A percentile compares a stretch with the other conserved stretches of the same genome.
Evolutionary conservation across 176 grass and related monocot species (phyloP).

Genomic region (Cenchrus purpureus): DNA sequence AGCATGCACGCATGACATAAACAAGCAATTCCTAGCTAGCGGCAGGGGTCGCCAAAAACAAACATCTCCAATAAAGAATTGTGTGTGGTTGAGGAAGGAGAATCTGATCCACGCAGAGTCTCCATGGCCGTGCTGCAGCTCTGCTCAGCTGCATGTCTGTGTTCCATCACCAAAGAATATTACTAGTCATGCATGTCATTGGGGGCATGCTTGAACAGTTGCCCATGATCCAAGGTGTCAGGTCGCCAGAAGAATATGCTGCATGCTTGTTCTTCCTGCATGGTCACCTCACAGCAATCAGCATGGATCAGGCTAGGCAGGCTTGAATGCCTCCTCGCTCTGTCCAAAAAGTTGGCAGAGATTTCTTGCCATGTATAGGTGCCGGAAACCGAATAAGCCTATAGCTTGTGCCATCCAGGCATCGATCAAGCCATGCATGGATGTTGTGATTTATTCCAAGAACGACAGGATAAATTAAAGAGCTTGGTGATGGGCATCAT

Average conservation of each 20-base stretch:
- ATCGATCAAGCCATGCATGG: not conserved
- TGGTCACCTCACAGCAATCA: conserved; percentile 25
- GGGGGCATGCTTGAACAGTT: too few species aligned
- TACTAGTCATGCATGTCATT: not conserved
- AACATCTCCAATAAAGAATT: not conserved
- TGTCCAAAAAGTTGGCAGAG: conserved; percentile 7
- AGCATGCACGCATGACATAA: not conserved
- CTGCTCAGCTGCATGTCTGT: conserved; percentile 3
- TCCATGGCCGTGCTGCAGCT: not conserved
- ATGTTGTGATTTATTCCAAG: not conserved
- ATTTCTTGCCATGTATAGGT: conserved; percentile 29
- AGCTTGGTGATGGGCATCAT: not conserved
- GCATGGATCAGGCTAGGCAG: not conserved
- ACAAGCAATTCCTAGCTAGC: not conserved
- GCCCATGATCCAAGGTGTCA: conserved; percentile 35
- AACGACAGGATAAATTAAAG: conserved; percentile 7
- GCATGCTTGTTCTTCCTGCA: conserved; percentile 19
- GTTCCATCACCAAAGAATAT: not conserved
- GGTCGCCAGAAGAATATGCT: conserved; percentile 22
- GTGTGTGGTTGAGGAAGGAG: not conserved
- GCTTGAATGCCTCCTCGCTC: not conserved
- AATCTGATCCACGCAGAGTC: conserved; percentile 4
- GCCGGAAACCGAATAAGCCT: not conserved
- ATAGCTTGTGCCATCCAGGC: not conserved
- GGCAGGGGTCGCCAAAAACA: conserved; percentile 11